Conservation (phyloP, 1,139 yeast species). For the Hemisphaericaspora xylofermentans region DNA sequence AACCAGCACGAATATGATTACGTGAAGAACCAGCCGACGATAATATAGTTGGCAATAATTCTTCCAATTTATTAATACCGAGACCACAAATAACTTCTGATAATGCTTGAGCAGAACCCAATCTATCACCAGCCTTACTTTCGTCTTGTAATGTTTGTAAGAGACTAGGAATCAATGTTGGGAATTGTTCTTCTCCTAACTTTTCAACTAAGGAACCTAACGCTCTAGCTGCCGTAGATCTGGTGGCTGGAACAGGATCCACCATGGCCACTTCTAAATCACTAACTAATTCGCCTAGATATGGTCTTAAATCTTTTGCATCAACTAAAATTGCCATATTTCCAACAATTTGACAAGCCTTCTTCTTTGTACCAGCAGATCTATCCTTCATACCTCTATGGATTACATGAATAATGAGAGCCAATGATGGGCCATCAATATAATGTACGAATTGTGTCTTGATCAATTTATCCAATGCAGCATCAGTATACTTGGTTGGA, state of each 20-base stretch:
- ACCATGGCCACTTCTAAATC: slow-evolving; percentile 95
- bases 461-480: slow-evolving; percentile 80
- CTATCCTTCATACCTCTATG: slow-evolving; percentile 95
- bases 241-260: slow-evolving; percentile 95
- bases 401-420: slow-evolving; percentile 89
- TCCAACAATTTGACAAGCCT: slow-evolving; percentile 97
- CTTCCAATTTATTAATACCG: slow-evolving; percentile 85
- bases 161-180: slow-evolving; percentile 82
- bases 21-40: slow-evolving; percentile 68
- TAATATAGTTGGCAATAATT: slow-evolving; percentile 76
- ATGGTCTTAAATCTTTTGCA: slow-evolving; percentile 79
- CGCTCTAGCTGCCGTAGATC: slow-evolving; percentile 98
- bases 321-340: slow-evolving; percentile 97
- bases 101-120: slow-evolving; percentile 96
- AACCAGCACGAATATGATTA: slow-evolving; percentile 83
- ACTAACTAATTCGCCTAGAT: slow-evolving; percentile 69
- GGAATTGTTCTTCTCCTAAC: slow-evolving; percentile 94
- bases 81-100: slow-evolving; percentile 92
- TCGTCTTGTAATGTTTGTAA: slow-evolving; percentile 77
- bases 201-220: slow-evolving; percentile 94
- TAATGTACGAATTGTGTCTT: slow-evolving; percentile 94
- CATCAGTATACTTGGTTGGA: slow-evolving; percentile 86
- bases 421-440: slow-evolving; percentile 96
- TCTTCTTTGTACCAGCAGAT: slow-evolving; percentile 86
- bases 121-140: slow-evolving; percentile 82